Evolutionary conservation across 345 rosid species (phyloP), one percentile per base, ranked within the genome.

Genomic region (Brassica nigra): DNA sequence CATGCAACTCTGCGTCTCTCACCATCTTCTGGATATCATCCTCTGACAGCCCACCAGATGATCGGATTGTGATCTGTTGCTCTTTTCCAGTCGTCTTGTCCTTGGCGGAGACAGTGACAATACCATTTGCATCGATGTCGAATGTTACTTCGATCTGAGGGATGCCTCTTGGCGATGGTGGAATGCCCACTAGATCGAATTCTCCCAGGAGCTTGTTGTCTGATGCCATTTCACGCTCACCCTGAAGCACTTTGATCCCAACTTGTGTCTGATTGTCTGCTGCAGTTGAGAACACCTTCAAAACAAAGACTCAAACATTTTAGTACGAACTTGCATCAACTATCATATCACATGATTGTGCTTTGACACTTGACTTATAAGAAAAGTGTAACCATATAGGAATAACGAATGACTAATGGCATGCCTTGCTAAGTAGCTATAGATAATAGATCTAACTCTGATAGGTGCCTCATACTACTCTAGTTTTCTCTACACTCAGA

Each of bases 61-160:
- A 91, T 1, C 97, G 88, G 80, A 94, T 94, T 3, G 98, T 90
- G 74, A 92, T 94, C 76, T 94, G 93, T 65, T 94, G 94, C 62
- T 92, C 96, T 71, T 92, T 92, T 8, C 78, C 82, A 1, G 98
- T 92, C 6, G 92, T 68, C 86, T 94, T 90, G 86, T 94, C 98
- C 84, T 89, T 89, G 34, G 98, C 98, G 0, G 95, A 90, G 7
- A 94, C 98, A 8, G 97, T 92, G 39, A 94, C 94, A 4, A 94
- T 91, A 0, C 97, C 98, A 15, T 90, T 94, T 62, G 97, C 98
- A 76, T 94, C 98, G 2, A 94, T 94, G 78, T 94, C 96, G n/a
- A 94, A 94, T 0, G 94, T 86, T 0, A 94, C 98, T 68, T 92
- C 96, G 8, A 94, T 89, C 84, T 92, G 98, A 12, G 97, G 98